These are phyloP conservation scores for Neurospora intermedia DNA, from an alignment of 495 filamentous ascomycete genomes.

Conservation along the genomic window DNA sequence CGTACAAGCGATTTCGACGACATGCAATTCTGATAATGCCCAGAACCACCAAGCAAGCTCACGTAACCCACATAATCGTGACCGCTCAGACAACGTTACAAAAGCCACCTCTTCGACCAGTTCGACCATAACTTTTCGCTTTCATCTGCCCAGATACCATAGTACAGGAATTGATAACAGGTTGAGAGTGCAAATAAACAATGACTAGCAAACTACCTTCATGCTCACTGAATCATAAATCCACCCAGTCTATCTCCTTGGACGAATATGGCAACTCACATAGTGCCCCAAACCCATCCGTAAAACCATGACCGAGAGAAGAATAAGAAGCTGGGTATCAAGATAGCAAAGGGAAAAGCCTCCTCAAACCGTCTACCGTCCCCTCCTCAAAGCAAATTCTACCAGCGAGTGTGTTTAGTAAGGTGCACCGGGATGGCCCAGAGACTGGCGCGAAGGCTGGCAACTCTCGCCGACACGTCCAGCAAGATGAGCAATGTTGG, in stretches of 20 bases:
- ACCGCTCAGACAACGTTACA: not conserved
- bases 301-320: not conserved
- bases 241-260: not conserved
- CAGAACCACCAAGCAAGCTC: not conserved
- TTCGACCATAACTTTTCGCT: not conserved
- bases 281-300: not conserved
- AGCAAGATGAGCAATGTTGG: constrained; percentile 34
- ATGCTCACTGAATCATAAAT: not conserved
- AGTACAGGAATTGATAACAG: not conserved
- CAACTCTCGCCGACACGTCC: constrained; percentile 14
- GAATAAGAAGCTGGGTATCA: not conserved
- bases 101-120: not conserved
- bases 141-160: not conserved
- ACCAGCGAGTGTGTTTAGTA: not conserved
- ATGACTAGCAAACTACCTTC: not conserved
- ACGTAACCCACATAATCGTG: not conserved
- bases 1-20: not conserved
- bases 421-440: not conserved
- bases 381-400: not conserved
- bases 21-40: not conserved
- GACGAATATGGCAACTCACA: not conserved
- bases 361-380: not conserved
- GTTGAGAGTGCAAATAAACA: not conserved
- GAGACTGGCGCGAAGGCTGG: not conserved
- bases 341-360: not conserved